Conservation (phyloP, 2,329 filamentous ascomycete species). For the Mycocentrospora acerina region DNA sequence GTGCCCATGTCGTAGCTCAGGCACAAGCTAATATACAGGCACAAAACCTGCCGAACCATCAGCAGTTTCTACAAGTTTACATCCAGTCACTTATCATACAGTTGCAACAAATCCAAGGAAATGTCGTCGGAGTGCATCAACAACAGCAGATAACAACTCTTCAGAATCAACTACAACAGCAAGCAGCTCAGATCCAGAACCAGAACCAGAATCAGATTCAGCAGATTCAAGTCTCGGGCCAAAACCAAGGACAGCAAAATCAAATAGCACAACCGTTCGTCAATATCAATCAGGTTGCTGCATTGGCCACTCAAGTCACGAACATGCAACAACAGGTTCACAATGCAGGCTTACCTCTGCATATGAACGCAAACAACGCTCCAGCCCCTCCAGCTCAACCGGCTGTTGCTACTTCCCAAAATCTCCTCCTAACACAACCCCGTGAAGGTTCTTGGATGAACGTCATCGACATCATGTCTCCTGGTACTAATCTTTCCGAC, state of each 20-base stretch:
- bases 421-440: constrained; percentile 37
- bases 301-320: constrained; percentile 3
- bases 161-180: constrained; percentile 20
- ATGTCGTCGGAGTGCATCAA: constrained; percentile 14
- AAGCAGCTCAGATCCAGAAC: constrained; percentile 1
- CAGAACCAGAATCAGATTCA: constrained; percentile 2
- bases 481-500: constrained; percentile 48
- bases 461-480: constrained; percentile 53
- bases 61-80: constrained; percentile 17
- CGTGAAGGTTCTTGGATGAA: constrained; percentile 54
- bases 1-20: constrained; percentile 3
- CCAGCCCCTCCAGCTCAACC: constrained; percentile 4
- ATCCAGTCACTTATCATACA: constrained; percentile 20
- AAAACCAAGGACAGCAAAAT: constrained; percentile 1
- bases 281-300: neutral
- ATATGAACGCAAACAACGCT: neutral
- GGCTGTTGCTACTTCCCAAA: constrained; percentile 13
- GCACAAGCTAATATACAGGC: neutral
- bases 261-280: constrained; percentile 8
- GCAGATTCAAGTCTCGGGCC: neutral
- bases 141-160: constrained; percentile 14
- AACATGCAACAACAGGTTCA: constrained; percentile 4
- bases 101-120: constrained; percentile 23
- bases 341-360: neutral
- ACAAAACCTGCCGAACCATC: constrained; percentile 12